Conservation (phyloP, 2,329 filamentous ascomycete species). For the Colletotrichum trifolii region DNA sequence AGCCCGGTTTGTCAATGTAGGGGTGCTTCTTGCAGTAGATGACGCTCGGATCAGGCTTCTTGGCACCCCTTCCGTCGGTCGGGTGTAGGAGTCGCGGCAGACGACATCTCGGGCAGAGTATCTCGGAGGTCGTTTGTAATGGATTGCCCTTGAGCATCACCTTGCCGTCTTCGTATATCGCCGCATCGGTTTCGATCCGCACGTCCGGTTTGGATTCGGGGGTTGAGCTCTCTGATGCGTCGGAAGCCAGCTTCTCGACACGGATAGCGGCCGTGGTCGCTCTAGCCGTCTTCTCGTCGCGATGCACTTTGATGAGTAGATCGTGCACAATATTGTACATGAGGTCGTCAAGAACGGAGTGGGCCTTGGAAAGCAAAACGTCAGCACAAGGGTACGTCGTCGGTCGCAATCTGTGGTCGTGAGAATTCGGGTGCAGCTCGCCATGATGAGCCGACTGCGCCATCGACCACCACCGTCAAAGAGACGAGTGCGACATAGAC, state of each 20-base stretch:
- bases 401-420: neutral
- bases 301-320: slow-evolving; percentile 78
- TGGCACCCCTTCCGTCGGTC: slow-evolving; percentile 74
- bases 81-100: slow-evolving; percentile 79
- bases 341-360: slow-evolving; percentile 77
- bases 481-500: slow-evolving; percentile 41
- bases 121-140: slow-evolving; percentile 75
- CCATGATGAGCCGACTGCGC: too few species aligned
- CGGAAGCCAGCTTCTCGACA: slow-evolving; percentile 70
- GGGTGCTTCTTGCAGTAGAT: slow-evolving; percentile 85
- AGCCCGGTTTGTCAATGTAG: slow-evolving; percentile 79
- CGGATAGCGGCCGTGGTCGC: slow-evolving; percentile 72
- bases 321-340: slow-evolving; percentile 83
- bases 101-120: slow-evolving; percentile 79
- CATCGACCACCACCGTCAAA: too few species aligned
- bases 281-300: slow-evolving; percentile 81
- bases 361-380: slow-evolving; percentile 56
- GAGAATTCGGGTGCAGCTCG: neutral
- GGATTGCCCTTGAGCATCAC: slow-evolving; percentile 78
- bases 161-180: slow-evolving; percentile 75
- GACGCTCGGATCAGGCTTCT: slow-evolving; percentile 72
- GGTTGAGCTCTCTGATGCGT: slow-evolving; percentile 63
- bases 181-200: slow-evolving; percentile 73
- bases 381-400: slow-evolving; percentile 21
- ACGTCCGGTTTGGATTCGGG: slow-evolving; percentile 66